Evolutionary conservation across 2,329 filamentous ascomycete genomes (phyloP), one percentile per base, ranked within the genome.

Genomic region (Lachnellula arida): DNA sequence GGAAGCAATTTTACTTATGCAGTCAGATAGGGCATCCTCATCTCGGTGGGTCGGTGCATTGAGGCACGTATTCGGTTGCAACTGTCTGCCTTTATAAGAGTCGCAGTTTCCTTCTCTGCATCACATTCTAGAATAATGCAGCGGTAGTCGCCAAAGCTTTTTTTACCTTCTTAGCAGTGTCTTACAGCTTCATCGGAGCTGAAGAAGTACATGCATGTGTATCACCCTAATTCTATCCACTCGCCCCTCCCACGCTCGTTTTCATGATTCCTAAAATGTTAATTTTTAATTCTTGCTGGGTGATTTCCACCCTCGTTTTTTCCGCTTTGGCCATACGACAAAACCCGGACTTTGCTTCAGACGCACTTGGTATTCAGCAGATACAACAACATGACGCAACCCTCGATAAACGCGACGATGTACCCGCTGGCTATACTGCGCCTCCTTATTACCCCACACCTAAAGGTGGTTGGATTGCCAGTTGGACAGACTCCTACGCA

Each of bases 401-500:
- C 9, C 19, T 60, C 14, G 51, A 57, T 12, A 62, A 61, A 46
- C 56, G 63, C 12, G 56, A 65, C 44, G 52, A 56, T 49, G 61
- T 67, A 12, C 65, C 66, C 12, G 58, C 60, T 11, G 65, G 64
- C 43, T 68, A 63, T 63, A 53, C 60, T n/a, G 60, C 65, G 25
- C 35, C 58, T 53, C 65, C 65, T 22, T 67, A 68, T 35, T 70
- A 70, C 48, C 68, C 68, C 5, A 55, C 66, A 5, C 68, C 68
- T 3, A 63, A 60, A 32, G 89, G 88, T 40, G 91, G 88, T 85
- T 69, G 68, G 67, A 54, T 63, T 19, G 50, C 60, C 2, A 61
- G 51, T 22, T 93, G 89, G 89, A 75, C 75, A 22, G 80, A 81
- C 17, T 86, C 87, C 63, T 93, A 91, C 67, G 74, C 74, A 51